Evolutionary conservation across 2,329 filamentous ascomycete genomes (phyloP), one percentile per base, ranked within the genome.

Genomic region (Sporothrix luriei): DNA sequence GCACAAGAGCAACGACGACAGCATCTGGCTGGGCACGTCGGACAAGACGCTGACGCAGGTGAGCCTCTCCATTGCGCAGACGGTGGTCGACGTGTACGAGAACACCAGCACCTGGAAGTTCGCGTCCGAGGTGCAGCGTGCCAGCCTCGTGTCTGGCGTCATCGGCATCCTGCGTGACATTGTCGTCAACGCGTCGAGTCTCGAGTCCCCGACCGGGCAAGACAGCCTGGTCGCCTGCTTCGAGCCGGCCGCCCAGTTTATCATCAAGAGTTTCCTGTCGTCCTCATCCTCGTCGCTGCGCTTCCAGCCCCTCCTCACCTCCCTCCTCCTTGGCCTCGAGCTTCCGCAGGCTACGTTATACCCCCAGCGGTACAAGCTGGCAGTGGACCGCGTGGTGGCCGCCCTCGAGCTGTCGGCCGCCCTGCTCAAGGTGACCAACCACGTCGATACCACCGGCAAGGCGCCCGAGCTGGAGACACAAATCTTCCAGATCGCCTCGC

Each of bases 71-170:
- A 91, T 94, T 75, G 89, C 90, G 7, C 89, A 91, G 73, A 89
- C 90, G 1, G 84, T 92, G 73, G 85, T 96, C 29, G 93, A 97
- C 76, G 87, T 96, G 7, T 90, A 96, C 74, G 93, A 97, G 80
- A 95, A 91, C 78, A 91, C 91, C 49, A 87, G 88, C 40, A 93
- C 89, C 5, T 99, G 94, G 95, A 90, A 90, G 74, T 97, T 96
- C 77, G 84, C 86, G 7, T 84, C 86, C 1, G 84, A 88, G 13
- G 82, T 88, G 33, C 90, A 94, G 73, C 88, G 90, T 55, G 86
- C 88, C 66, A 83, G 88, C 69, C 85, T 97, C 64, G 87, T 92
- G 70, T 84, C 85, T 21, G 84, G 84, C 54, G 87, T 97, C 33
- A 85, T 92, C 33, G 84, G 84, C 5, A 85, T 90, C 16, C 89